Conservation (phyloP, 306 rosid genomes). For the Vigna nakashimae region DNA sequence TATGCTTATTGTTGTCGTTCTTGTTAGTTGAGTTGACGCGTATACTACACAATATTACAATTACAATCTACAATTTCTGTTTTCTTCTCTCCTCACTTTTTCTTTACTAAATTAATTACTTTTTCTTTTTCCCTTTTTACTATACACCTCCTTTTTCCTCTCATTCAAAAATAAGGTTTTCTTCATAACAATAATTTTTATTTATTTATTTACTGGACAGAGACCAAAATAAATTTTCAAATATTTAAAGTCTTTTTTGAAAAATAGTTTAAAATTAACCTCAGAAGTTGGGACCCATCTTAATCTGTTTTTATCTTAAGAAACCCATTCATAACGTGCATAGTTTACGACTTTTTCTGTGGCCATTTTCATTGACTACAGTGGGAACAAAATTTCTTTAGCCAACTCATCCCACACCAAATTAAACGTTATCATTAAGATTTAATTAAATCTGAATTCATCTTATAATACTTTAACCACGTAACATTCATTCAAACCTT, state of each 20-base stretch:
- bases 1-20: neutral
- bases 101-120: neutral
- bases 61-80: neutral
- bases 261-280: neutral
- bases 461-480: too few species aligned
- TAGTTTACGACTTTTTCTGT: neutral
- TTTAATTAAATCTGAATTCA: neutral
- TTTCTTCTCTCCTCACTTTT: neutral
- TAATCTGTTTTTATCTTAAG: neutral
- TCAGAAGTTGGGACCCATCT: neutral
- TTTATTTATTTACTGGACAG: too few species aligned
- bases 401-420: neutral
- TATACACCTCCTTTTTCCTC: too few species aligned
- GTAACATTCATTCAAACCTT: too few species aligned
- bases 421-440: neutral
- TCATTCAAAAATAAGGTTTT: too few species aligned
- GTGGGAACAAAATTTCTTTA: neutral
- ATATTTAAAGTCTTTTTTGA: neutral
- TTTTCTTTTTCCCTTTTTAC: neutral
- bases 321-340: neutral
- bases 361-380: neutral
- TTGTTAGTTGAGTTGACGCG: slow-evolving; percentile 40
- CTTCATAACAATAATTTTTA: too few species aligned
- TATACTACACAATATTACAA: neutral
- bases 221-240: neutral